Evolutionary conservation across 169 alveolate genomes (phyloP), one percentile per base, ranked within the genome.

Genomic region (Babesia ovata): DNA sequence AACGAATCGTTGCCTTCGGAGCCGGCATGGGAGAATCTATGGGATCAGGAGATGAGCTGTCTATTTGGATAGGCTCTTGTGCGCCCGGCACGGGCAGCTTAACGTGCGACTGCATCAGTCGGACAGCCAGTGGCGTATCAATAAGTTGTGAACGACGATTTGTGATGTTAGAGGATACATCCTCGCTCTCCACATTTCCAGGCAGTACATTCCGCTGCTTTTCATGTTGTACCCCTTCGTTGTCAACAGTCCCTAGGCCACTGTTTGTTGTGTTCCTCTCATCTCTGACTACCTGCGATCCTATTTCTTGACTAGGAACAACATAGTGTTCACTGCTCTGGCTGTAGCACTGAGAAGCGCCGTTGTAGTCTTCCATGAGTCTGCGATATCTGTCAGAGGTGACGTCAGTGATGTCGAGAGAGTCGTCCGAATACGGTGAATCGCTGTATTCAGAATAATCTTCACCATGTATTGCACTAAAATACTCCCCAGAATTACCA

Each of bases 361-460:
- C 76, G 50, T 54, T 42, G 53, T 53, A 54, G 11, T 11, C 65
- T 2, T 50, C 65, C 50, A 54, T 46, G 17, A 50, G 54, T 14
- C 44, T 67, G 39, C 76, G 63, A 22, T 67, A 67, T 66, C 63
- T 66, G 49, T 66, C 75, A 21, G 75, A 66, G 6, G 48, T 66
- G 29, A 48, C 52, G 9, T 50, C 60, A 0, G 26, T 13, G 21
- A 24, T 7, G 24, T 45, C 50, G n/a, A 45, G n/a, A 16, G 50
- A 16, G 39, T 33, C 39, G 39, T 33, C 39, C 10, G 39, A 33
- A 33, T 33, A 33, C 39, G 39, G 39, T 6, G 39, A 33, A 6
- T 33, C 39, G 39, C 39, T 33, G 39, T 33, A 33, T 4, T 4
- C 39, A 33, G 39, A 33, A 2, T 33, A 2, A 33, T 33, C 39